phyloP scores from a whole-genome alignment of 805 yeast genomes.

The Kluyveromyces dobzhanskii region DNA sequence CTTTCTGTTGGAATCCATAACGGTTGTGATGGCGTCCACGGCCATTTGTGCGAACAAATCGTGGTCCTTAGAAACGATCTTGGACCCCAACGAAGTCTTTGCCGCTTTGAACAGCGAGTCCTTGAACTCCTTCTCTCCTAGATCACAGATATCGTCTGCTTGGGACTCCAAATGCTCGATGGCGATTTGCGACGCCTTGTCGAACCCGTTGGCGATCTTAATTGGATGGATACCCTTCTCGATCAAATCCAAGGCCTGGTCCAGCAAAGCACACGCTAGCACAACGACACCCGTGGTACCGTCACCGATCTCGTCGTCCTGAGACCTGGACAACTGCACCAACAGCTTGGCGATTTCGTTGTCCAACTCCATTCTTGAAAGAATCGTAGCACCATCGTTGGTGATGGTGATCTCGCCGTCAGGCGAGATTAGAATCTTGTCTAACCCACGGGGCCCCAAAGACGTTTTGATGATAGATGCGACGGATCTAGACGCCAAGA shows the following conservation, averaged over 20 bases:
- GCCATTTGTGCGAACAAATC: slow-evolving; percentile 95
- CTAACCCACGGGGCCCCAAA: slow-evolving; percentile 97
- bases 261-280: slow-evolving; percentile 85
- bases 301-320: slow-evolving; percentile 97
- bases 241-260: slow-evolving; percentile 88
- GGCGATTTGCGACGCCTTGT: slow-evolving; percentile 92
- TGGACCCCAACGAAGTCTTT: slow-evolving; percentile 88
- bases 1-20: slow-evolving; percentile 83
- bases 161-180: slow-evolving; percentile 62
- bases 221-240: slow-evolving; percentile 98
- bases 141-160: slow-evolving; percentile 54
- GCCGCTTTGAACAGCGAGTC: slow-evolving; percentile 80
- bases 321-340: slow-evolving; percentile 89
- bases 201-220: slow-evolving; percentile 93
- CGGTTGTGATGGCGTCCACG: slow-evolving; percentile 88
- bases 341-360: slow-evolving; percentile 92
- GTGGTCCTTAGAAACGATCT: slow-evolving; percentile 89
- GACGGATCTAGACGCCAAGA: slow-evolving; percentile 90
- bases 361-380: slow-evolving; percentile 91
- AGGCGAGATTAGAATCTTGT: slow-evolving; percentile 87
- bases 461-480: slow-evolving; percentile 88
- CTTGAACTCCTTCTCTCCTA: slow-evolving; percentile 19
- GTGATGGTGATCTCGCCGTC: slow-evolving; percentile 98
- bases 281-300: slow-evolving; percentile 99
- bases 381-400: slow-evolving; percentile 96